Base-by-base conservation (phyloP, 345 rosid genomes). In the Populus pruinosa region DNA sequence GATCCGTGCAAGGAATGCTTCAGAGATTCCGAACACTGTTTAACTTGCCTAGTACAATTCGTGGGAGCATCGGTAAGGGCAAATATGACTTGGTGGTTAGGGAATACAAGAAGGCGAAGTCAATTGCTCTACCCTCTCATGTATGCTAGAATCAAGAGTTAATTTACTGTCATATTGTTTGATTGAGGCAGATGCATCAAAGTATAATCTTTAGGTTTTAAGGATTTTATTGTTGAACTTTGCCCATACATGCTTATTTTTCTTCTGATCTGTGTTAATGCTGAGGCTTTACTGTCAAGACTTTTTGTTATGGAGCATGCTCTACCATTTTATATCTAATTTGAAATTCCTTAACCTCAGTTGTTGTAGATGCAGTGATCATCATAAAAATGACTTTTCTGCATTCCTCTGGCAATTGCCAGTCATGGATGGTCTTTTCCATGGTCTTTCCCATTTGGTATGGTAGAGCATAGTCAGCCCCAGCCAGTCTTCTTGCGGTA, bases 1-100 rank as follows among this genome's bases (percentile, higher is more conserved):
- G 98, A 75, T 91, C 99, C 83, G 98, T 93, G 78, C 99, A 96
- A 87, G 99, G 98, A 75, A 96, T 93, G 94, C 94, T 96, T 81
- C 98, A 96, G 89, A 91, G 99, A 73, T 96, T 96, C 77, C 90
- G 95, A 62, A 96, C 98, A 23, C 88, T 96, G 43, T 96, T 96
- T 83, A 96, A 96, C 80, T 85, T 96, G 85, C 99, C 98, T 66
- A 93, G 98, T 87, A 91, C 96, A 38, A 96, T 96, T 82, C 95
- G 97, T 80, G 92, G 83, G 69, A 92, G 90, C 87, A 93, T 96
- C 77, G 87, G 94, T 80, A 96, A 93, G 92, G 98, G 99, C 74
- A 98, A 93, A 90, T 88, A 90, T 70, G 99, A 96, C 85, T 80
- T 96, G 87, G 98, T 97, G 36, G 97, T 93, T 77, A 89, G 99